Percentiles rank a stretch among this genome's conserved stretches.
phyloP scores from a whole-genome alignment of 192 early-diverging fungal species.

The Backusella westeae region DNA sequence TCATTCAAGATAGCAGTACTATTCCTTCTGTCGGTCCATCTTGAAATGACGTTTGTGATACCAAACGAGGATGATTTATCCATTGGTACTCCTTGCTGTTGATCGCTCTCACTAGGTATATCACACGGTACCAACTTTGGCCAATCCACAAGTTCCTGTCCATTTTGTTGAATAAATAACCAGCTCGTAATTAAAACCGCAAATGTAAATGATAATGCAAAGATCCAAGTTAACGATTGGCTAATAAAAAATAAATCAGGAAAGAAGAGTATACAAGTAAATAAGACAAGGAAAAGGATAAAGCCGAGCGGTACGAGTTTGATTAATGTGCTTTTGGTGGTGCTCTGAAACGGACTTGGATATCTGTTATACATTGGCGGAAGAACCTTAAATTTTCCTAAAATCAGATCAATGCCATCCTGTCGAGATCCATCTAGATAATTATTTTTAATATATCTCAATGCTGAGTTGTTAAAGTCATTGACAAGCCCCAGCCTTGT shows the following conservation, averaged over 20 bases:
- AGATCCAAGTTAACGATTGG: constrained; percentile 20
- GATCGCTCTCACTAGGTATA: neutral
- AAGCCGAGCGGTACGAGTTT: constrained; percentile 4
- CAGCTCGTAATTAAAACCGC: constrained; percentile 31
- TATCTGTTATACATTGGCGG: constrained; percentile 28
- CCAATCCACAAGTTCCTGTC: constrained; percentile 49
- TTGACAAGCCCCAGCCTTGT: constrained; percentile 72
- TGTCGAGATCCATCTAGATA: constrained; percentile 91
- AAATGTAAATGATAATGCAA: constrained; percentile 40
- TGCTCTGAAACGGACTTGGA: neutral
- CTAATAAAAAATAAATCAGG: constrained; percentile 18
- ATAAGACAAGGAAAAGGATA: neutral
- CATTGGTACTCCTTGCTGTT: neutral
- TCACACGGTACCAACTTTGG: constrained; percentile 40
- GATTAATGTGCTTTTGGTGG: neutral
- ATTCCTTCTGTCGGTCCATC: neutral
- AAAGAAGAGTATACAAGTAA: constrained; percentile 40
- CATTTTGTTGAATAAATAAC: constrained; percentile 42
- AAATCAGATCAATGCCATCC: constrained; percentile 86
- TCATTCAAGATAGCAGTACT: constrained; percentile 18
- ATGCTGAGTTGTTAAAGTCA: constrained; percentile 76
- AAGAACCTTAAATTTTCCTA: constrained; percentile 60
- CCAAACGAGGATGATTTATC: neutral
- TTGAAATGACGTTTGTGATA: neutral
- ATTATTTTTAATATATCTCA: constrained; percentile 92